Evolutionary conservation across 345 rosid species (phyloP).

Genomic region (Eucalyptus cloeziana): DNA sequence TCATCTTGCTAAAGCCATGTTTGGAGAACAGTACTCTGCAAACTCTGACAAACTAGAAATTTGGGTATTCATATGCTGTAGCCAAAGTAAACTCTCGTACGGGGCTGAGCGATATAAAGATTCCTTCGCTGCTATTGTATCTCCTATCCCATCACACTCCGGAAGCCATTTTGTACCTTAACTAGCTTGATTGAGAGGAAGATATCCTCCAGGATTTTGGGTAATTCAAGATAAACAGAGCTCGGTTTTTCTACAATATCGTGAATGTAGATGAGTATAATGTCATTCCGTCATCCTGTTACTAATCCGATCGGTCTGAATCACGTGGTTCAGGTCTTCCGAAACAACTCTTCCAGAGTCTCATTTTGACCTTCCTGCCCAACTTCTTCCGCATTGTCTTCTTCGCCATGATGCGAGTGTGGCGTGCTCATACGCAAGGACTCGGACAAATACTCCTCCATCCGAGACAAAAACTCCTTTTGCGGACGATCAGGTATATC

Average conservation of each 20-base stretch:
- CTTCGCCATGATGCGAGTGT: conserved; percentile 28
- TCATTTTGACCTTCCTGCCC: conserved; percentile 22
- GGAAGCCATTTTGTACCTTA: neutral
- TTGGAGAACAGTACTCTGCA: neutral
- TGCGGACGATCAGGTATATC: conserved; percentile 14
- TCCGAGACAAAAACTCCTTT: conserved; percentile 29
- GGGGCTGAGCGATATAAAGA: neutral
- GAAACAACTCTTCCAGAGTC: conserved; percentile 53
- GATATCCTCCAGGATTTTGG: neutral
- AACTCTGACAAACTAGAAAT: neutral
- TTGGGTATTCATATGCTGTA: neutral
- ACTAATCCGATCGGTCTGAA: neutral
- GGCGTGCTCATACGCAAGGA: conserved; percentile 21
- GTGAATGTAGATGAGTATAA: neutral
- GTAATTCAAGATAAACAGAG: neutral
- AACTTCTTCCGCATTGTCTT: conserved; percentile 19
- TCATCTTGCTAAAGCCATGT: neutral
- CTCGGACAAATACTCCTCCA: conserved; percentile 48
- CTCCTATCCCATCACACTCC: neutral
- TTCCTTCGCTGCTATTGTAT: neutral
- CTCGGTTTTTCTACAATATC: neutral
- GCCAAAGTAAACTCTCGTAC: neutral
- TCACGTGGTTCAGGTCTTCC: conserved; percentile 12
- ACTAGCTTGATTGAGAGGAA: neutral
- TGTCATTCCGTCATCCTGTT: neutral